Conservation (phyloP, 139 green algal species). For the Chlorella sorokiniana region DNA sequence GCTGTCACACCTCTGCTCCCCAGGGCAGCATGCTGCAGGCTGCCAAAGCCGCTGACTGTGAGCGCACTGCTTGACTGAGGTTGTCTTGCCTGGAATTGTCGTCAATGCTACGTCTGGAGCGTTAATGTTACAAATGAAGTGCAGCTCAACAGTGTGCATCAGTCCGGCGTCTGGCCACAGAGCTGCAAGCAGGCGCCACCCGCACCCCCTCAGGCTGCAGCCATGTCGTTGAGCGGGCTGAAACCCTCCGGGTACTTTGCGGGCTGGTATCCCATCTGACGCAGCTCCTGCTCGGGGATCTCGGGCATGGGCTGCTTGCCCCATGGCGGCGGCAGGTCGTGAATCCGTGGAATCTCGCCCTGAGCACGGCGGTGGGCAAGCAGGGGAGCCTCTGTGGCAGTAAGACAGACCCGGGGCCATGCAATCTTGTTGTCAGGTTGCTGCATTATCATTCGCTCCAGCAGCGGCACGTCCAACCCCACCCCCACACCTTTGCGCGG, state of each 20-base stretch:
- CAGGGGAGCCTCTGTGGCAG: neutral
- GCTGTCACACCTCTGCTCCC: no score
- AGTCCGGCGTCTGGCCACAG: no score
- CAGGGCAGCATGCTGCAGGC: no score
- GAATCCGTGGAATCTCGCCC: constrained; percentile 54
- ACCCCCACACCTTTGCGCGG: constrained; percentile 33
- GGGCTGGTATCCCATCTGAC: constrained; percentile 32
- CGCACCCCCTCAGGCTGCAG: constrained; percentile 3
- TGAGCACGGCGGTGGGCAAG: neutral
- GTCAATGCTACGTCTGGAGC: no score
- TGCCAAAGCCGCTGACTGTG: no score
- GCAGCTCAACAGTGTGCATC: no score
- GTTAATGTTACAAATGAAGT: no score
- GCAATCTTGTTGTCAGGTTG: neutral
- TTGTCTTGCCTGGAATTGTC: no score
- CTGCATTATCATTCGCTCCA: no score
- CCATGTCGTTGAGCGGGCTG: constrained; percentile 30
- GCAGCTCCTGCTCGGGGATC: constrained; percentile 8
- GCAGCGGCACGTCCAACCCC: neutral
- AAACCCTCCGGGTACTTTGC: constrained; percentile 34
- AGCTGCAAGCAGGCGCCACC: no score
- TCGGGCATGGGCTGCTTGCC: constrained; percentile 37
- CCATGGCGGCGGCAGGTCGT: constrained; percentile 55
- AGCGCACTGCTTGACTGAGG: no score
- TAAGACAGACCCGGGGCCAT: neutral